Evolutionary conservation across 148 eudicot genomes (phyloP).

Genomic region (Simmondsia chinensis): DNA sequence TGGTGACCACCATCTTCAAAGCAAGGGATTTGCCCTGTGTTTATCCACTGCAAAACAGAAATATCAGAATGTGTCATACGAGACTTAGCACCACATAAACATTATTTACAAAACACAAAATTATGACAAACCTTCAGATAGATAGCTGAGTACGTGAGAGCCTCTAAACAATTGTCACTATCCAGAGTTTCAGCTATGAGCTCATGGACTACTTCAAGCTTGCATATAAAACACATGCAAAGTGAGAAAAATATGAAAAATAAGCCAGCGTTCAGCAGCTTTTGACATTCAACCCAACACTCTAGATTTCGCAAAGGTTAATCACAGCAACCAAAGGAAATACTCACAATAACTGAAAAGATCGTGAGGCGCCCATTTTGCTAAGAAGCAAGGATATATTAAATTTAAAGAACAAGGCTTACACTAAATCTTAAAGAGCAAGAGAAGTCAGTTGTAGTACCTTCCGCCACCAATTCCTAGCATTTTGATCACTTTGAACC

Average conservation of each 20-base stretch:
- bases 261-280: too few species aligned
- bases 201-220: conserved; percentile 96
- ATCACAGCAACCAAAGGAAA: too few species aligned
- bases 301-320: too few species aligned
- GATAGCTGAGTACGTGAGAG: conserved; percentile 75
- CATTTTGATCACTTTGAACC: conserved; percentile 72
- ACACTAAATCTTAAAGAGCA: neutral
- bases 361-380: too few species aligned
- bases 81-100: neutral
- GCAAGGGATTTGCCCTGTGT: conserved; percentile 93
- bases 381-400: too few species aligned
- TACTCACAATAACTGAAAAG: too few species aligned
- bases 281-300: too few species aligned
- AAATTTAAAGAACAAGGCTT: too few species aligned
- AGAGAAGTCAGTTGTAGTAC: conserved; percentile 23
- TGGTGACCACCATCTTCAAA: conserved; percentile 97
- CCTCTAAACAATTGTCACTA: conserved; percentile 55
- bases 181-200: conserved; percentile 51
- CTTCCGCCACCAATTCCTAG: conserved; percentile 96
- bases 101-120: neutral
- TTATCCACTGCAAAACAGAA: conserved; percentile 74
- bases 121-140: conserved; percentile 70
- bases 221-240: conserved; percentile 19
- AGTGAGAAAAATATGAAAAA: conserved; percentile 6
- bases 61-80: neutral